Base-by-base conservation (phyloP, 140 eudicot genomes). In the Senecio squalidus region DNA sequence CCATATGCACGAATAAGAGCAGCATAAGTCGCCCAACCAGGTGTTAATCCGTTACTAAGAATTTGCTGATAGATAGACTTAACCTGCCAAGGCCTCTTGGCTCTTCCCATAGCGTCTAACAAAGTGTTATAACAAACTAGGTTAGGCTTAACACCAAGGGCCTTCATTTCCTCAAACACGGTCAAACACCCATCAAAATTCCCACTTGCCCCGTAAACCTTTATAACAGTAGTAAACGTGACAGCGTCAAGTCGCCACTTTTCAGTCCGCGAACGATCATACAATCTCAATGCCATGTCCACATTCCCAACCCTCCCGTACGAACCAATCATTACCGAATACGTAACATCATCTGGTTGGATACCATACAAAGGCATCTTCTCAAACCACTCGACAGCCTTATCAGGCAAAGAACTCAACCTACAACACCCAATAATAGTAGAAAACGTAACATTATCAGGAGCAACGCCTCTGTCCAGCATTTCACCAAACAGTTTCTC, bases 91-190 rank as follows among this genome's bases (percentile, higher is more conserved):
- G 93, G 95, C 73, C 88, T 77, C 71, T 73, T 83, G 45, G 89
- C 95, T 59, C 87, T 71, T 34, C 86, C 93, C 88, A 86, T 83
- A 9, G 84, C 85, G 63, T 83, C 95, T 46, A 86, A 58, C 61
- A 86, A 66, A 16, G 75, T 64, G 63, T 83, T 86, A 49, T 83
- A 86, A 48, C 81, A 55, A 18, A 56, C 53, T 52, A 74, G 39
- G 45, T 75, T 80, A 2, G 85, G 85, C 74, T 64, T 86, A 15
- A 83, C 75, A 2, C 82, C 76, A 29, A 77, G 79, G 18, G 85
- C 93, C 76, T 83, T 86, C 95, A 86, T 82, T 51, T 86, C 93
- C 74, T 80, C 80, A n/a, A 77, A 86, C 34, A 86, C 84, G 60
- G 74, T 80, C 72, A 86, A 75, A 70, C 95, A 83, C 58, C 93